These are phyloP conservation scores for Rhizopogon salebrosus DNA, from an alignment of 768 basidiomycete genomes.

Conservation along the genomic window DNA sequence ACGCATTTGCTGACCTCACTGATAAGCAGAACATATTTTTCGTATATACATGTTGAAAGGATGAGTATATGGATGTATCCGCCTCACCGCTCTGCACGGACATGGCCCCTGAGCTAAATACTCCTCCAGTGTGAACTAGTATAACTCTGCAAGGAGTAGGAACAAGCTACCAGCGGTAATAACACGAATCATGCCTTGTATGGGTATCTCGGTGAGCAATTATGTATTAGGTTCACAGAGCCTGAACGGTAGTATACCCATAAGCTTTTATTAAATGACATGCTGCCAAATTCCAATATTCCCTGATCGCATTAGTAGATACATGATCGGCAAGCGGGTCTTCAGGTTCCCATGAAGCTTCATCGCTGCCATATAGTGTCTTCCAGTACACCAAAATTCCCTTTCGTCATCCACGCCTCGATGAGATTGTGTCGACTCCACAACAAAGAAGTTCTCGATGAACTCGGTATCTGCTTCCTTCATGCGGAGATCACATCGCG, in stretches of 20 bases:
- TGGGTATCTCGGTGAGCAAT: too few relatives aligned
- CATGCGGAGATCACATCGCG: constrained; percentile 38
- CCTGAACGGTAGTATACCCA: too few relatives aligned
- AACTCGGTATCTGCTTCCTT: constrained; percentile 23
- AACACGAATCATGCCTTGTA: too few relatives aligned
- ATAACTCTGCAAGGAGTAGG: too few relatives aligned
- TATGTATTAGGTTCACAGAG: too few relatives aligned
- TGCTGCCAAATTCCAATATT: constrained; percentile 26
- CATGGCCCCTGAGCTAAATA: too few relatives aligned
- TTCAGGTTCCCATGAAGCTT: constrained; percentile 59
- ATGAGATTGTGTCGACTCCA: constrained; percentile 36
- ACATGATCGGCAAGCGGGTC: constrained; percentile 42
- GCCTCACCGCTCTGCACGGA: too few relatives aligned
- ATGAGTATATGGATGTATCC: background rate
- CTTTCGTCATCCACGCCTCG: constrained; percentile 29
- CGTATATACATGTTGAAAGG: constrained; percentile 36
- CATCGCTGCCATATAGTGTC: constrained; percentile 43
- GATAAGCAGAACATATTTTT: constrained; percentile 64
- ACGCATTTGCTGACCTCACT: constrained; percentile 60
- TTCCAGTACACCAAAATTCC: constrained; percentile 52
- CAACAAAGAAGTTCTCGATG: constrained; percentile 38
- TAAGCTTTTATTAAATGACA: background rate
- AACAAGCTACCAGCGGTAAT: too few relatives aligned
- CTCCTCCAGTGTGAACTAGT: too few relatives aligned
- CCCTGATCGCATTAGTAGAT: constrained; percentile 36